These are phyloP conservation scores for Clonostachys sp. DNA, from an alignment of 2,329 filamentous ascomycete species.

Conservation along the genomic window DNA sequence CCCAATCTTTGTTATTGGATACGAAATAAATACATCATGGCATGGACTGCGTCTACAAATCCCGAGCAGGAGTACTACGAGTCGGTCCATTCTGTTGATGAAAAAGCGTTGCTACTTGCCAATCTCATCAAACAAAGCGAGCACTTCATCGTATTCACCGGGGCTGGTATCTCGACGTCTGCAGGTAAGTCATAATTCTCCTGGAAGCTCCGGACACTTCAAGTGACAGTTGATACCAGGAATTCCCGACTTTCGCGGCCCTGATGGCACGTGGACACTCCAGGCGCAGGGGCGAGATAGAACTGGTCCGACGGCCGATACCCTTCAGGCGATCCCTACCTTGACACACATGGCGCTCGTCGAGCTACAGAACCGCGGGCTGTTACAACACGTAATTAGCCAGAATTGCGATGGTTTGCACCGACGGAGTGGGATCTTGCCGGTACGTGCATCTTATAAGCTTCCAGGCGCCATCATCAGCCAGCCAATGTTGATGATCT, in stretches of 20 bases:
- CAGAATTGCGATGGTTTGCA: slow-evolving; percentile 33
- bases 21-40: too few species aligned
- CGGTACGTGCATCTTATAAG: slow-evolving; percentile 10
- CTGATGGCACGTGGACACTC: slow-evolving; percentile 38
- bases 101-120: slow-evolving; percentile 28
- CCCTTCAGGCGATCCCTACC: slow-evolving; percentile 37
- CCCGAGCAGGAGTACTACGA: too few species aligned
- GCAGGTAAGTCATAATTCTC: slow-evolving; percentile 13
- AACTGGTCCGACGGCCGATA: slow-evolving; percentile 18
- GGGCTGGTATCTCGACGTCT: slow-evolving; percentile 40
- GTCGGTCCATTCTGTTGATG: too few species aligned
- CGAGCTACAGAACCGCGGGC: slow-evolving; percentile 30
- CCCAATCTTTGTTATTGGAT: too few species aligned
- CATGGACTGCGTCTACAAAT: too few species aligned
- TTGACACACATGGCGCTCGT: slow-evolving; percentile 41
- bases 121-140: slow-evolving; percentile 31
- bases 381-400: slow-evolving; percentile 36
- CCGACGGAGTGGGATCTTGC: slow-evolving; percentile 35
- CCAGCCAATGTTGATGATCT: too few species aligned
- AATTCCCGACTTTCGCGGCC: slow-evolving; percentile 42
- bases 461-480: too few species aligned
- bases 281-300: slow-evolving; percentile 31
- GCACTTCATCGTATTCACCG: slow-evolving; percentile 40
- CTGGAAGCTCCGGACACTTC: too few species aligned
- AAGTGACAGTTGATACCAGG: slow-evolving; percentile 3